Percentiles rank a stretch among this genome's conserved stretches.
Conservation (phyloP, 768 basidiomycete species). For the Polyporus arcularius region DNA sequence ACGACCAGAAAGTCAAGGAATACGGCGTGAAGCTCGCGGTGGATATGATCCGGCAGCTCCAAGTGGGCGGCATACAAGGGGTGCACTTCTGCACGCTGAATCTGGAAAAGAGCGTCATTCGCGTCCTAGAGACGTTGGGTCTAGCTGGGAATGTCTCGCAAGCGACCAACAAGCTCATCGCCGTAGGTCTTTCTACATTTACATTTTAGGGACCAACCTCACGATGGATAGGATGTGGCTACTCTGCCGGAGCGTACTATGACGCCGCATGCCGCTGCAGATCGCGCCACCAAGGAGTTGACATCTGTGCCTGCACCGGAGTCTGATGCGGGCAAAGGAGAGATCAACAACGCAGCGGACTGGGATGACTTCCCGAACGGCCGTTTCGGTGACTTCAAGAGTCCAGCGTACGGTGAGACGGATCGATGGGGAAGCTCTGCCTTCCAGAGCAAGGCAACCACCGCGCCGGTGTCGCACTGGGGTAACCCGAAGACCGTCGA, state of each 20-base stretch:
- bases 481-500: slow-evolving; percentile 63
- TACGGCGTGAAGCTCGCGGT: slow-evolving; percentile 90
- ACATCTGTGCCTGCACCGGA: slow-evolving; percentile 50
- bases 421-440: slow-evolving; percentile 76
- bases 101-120: slow-evolving; percentile 91
- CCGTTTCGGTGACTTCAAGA: slow-evolving; percentile 95
- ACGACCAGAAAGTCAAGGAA: slow-evolving; percentile 92
- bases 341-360: slow-evolving; percentile 72
- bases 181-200: slow-evolving; percentile 39
- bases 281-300: slow-evolving; percentile 59
- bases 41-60: slow-evolving; percentile 69
- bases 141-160: slow-evolving; percentile 58
- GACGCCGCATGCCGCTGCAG: slow-evolving; percentile 65
- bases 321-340: slow-evolving; percentile 65
- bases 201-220: not conserved
- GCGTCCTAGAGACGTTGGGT: slow-evolving; percentile 75
- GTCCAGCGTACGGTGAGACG: slow-evolving; percentile 88
- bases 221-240: slow-evolving; percentile 22
- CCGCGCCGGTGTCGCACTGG: slow-evolving; percentile 71
- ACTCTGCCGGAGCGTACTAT: slow-evolving; percentile 44
- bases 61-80: slow-evolving; percentile 59
- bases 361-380: slow-evolving; percentile 99
- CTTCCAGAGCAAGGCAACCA: slow-evolving; percentile 63
- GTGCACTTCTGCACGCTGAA: slow-evolving; percentile 97
- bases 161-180: slow-evolving; percentile 65